Evolutionary conservation across 2,329 filamentous ascomycete species (phyloP), one percentile per base, ranked within the genome.

Genomic region (Ceratocystis variospora): DNA sequence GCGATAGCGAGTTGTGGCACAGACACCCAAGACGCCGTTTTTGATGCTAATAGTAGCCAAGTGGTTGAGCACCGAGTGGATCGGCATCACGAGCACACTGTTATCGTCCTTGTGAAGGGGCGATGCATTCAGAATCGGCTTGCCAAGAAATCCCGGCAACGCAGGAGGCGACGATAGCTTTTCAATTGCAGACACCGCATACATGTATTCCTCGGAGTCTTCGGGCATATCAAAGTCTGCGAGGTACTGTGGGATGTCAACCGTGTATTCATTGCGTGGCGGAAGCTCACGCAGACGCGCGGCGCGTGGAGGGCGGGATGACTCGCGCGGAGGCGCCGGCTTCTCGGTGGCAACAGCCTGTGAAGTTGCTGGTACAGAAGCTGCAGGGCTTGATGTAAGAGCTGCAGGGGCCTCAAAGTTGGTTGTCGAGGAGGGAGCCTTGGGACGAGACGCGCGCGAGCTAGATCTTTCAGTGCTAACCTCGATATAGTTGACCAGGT

Each of bases 1-100:
- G 78, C 91, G 95, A 76, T 97, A 99, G 75, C 94, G 83, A n/a
- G 94, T 99, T 4, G 94, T 99, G 15, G 90, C 93, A 72, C 92
- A 96, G 5, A 96, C 95, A 44, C 94, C 94, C 70, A 99, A 80
- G 31, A 97, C 89, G 69, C 93, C 92, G 71, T 96, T 91, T 79
- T 96, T 96, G 76, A 99, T 99, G 75, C 92, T 96, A 76, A 93
- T 97, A 2, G 94, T 99, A 62, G 93, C 93, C 71, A 99, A 79
- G 75, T 99, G 94, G 71, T 99, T 99, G 69, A 99, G 79, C 41
- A 97, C 90, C 0, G 94, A 96, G 73, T 99, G 93, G 72, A 97
- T 99, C 15, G 94, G 94, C 83, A 96, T 93, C 71, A 90, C 94
- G 69, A 99, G 79, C 68, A 99, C 94, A 76, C 92, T 96, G 75